phyloP scores from a whole-genome alignment of 805 yeast species.

The Zygoascus flipseniorum region DNA sequence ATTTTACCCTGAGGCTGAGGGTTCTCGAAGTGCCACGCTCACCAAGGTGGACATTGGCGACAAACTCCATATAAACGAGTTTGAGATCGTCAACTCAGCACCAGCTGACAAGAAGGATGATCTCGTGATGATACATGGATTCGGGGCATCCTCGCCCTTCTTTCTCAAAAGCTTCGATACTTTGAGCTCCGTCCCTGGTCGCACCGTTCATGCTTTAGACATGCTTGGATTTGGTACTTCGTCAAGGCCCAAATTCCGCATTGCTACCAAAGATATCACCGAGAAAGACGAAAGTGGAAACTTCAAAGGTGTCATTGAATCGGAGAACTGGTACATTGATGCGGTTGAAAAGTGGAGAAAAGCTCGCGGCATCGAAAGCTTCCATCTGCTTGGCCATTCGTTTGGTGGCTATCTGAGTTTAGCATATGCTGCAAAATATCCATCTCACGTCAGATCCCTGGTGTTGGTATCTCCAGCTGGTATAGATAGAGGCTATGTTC shows the following conservation, averaged over 20 bases:
- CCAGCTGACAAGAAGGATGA: constrained; percentile 31
- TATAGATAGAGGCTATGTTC: constrained; percentile 34
- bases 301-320: constrained; percentile 31
- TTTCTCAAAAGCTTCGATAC: constrained; percentile 62
- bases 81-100: constrained; percentile 36
- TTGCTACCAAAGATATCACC: constrained; percentile 21
- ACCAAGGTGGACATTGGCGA: constrained; percentile 42
- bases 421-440: constrained; percentile 53
- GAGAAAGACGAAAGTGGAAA: constrained; percentile 22
- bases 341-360: constrained; percentile 58
- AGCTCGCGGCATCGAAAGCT: constrained; percentile 40
- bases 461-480: constrained; percentile 91
- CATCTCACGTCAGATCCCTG: constrained; percentile 54
- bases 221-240: constrained; percentile 87
- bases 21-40: constrained; percentile 29
- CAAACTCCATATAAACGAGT: constrained; percentile 61
- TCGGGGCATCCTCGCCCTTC: constrained; percentile 84
- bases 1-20: constrained; percentile 31
- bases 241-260: constrained; percentile 51
- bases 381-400: constrained; percentile 73
- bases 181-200: constrained; percentile 33
- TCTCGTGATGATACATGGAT: constrained; percentile 80
- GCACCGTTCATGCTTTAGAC: constrained; percentile 82
- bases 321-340: constrained; percentile 58
- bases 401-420: constrained; percentile 83